phyloP scores from a whole-genome alignment of 257 asterid species.

The Rauvolfia tetraphylla region DNA sequence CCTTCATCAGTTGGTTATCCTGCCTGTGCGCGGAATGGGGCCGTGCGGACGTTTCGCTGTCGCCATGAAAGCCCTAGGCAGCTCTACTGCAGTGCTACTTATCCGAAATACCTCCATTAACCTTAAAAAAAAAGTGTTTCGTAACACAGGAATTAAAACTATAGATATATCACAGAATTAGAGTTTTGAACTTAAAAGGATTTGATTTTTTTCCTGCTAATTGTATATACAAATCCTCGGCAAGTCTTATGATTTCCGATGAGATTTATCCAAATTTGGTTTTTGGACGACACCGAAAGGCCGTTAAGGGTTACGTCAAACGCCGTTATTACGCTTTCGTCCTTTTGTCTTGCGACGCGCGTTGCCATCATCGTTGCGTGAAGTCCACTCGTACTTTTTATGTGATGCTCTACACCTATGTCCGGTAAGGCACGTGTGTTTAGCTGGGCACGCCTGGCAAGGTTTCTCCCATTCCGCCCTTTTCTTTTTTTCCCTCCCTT shows the following conservation, averaged over 20 bases:
- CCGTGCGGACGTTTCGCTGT: background rate
- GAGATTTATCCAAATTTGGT: background rate
- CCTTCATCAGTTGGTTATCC: background rate
- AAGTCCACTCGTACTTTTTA: background rate
- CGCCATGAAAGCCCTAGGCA: conserved; percentile 7
- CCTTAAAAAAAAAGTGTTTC: too few relatives aligned
- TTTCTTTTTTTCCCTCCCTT: background rate
- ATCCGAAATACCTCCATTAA: conserved; percentile 1
- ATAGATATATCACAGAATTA: too few relatives aligned
- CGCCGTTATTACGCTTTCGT: background rate
- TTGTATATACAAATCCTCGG: background rate
- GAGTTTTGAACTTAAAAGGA: background rate
- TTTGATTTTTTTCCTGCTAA: background rate
- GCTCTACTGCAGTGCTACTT: background rate
- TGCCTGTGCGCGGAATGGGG: background rate
- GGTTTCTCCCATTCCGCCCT: background rate
- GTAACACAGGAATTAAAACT: too few relatives aligned
- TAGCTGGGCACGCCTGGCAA: background rate
- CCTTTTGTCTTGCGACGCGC: background rate
- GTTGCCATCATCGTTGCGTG: background rate
- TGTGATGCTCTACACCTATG: background rate
- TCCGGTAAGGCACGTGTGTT: background rate
- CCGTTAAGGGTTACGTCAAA: background rate
- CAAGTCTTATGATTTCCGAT: background rate
- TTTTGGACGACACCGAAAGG: background rate